Evolutionary conservation across 768 basidiomycete genomes (phyloP), one percentile per base, ranked within the genome.

Genomic region (Gymnopilus junonius): DNA sequence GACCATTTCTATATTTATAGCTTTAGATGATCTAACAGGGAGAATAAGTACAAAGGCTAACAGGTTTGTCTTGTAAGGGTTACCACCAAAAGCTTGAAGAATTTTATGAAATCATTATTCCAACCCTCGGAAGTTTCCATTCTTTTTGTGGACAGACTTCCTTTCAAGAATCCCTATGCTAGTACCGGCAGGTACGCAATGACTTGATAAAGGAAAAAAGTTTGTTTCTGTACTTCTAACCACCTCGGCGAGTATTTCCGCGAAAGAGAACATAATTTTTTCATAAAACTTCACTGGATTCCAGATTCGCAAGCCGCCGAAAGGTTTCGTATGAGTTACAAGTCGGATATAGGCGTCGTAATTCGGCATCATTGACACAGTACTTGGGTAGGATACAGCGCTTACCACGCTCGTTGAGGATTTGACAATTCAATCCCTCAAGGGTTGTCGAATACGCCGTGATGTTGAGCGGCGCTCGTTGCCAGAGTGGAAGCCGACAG

Each of bases 51-150:
- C 12, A 43, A 23, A n/a, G 2, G 48, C 73, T 31, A 64, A 85
- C 83, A 86, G 77, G 0, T 82, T 84, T 15, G 86, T 86, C 59
- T n/a, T 84, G 0, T 65, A 63, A 1, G 84, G 82, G 71, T 91
- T 83, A 12, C 89, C 89, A 2, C 89, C 88, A 61, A 90, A 91
- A 1, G 79, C 74, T n/a, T 65, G 65, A 64, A 90, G 87, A 69
- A 89, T 83, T 66, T 83, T 79, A 58, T 87, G 81, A 0, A 90
- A 80, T 88, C 88, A 91, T 67, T 82, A 91, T 70, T 1, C 84
- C 87, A 83, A 77, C 70, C 85, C 82, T 88, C 86, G 86, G 15
- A 85, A 71, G 65, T 87, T 64, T 39, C 53, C 58, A 20, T 43
- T 42, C 56, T 50, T 56, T 37, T 55, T 45, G 7, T 40, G 29